Conservation (phyloP, 2,329 filamentous ascomycete genomes). For the Trichoderma gracile region DNA sequence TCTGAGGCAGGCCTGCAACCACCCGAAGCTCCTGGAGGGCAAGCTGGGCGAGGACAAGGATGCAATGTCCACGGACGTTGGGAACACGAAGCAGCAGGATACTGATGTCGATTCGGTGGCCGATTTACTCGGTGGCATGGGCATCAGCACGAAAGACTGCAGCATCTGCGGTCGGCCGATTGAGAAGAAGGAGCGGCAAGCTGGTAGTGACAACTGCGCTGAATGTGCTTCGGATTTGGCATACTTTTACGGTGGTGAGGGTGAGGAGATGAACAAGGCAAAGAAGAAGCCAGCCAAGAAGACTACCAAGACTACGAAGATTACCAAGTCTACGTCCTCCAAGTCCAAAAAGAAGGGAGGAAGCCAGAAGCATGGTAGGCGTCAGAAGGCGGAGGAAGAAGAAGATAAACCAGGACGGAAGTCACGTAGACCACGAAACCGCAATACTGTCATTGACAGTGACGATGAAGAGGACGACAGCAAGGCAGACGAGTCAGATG, state of each 20-base stretch:
- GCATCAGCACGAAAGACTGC: constrained; percentile 74
- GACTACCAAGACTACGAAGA: constrained; percentile 47
- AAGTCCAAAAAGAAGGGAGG: constrained; percentile 38
- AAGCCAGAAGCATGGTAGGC: constrained; percentile 40
- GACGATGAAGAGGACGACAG: constrained; percentile 56
- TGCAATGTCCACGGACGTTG: constrained; percentile 65
- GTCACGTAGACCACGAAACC: constrained; percentile 47
- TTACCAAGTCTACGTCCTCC: constrained; percentile 45
- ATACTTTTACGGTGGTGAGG: constrained; percentile 55
- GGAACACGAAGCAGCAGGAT: constrained; percentile 53
- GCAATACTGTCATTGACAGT: constrained; percentile 64
- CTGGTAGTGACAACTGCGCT: constrained; percentile 58
- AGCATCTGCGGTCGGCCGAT: constrained; percentile 78
- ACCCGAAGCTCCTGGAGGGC: constrained; percentile 81
- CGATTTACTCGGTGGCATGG: constrained; percentile 82
- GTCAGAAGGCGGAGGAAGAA: constrained; percentile 37
- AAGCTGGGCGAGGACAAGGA: constrained; percentile 88
- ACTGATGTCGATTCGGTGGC: constrained; percentile 79
- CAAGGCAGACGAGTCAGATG: constrained; percentile 38
- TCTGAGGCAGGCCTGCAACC: constrained; percentile 90
- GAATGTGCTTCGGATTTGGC: constrained; percentile 76
- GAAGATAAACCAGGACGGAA: constrained; percentile 34
- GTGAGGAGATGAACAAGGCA: constrained; percentile 43
- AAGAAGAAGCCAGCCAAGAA: constrained; percentile 42
- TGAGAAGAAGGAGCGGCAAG: constrained; percentile 47